Percentiles rank a stretch among this genome's conserved stretches.
These are phyloP conservation scores for Fusarium setosum DNA, from an alignment of 2,329 filamentous ascomycete genomes.

Conservation along the genomic window DNA sequence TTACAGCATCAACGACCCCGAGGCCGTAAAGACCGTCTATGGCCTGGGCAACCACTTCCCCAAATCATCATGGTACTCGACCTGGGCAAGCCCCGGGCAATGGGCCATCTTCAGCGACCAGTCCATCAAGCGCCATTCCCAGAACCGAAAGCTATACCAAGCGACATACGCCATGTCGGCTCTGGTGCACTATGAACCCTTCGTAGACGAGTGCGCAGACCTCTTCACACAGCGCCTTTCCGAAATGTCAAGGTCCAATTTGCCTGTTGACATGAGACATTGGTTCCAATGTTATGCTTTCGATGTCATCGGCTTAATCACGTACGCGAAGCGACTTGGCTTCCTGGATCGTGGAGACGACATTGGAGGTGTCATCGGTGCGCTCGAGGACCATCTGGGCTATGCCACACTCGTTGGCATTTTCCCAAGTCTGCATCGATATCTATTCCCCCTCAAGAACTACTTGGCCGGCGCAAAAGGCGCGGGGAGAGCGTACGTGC, in stretches of 20 bases:
- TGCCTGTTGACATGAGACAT: conserved; percentile 45
- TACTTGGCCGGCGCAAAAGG: conserved; percentile 34
- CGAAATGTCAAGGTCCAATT: conserved; percentile 36
- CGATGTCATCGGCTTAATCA: conserved; percentile 53
- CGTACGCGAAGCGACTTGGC: conserved; percentile 48
- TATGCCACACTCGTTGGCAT: conserved; percentile 43
- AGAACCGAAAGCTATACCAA: conserved; percentile 43
- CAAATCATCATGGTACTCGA: conserved; percentile 49
- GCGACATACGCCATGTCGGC: conserved; percentile 48
- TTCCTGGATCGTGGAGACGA: conserved; percentile 51
- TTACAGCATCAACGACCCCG: conserved; percentile 56
- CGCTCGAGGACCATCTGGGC: conserved; percentile 36
- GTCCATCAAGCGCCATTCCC: conserved; percentile 40
- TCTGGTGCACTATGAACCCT: conserved; percentile 48
- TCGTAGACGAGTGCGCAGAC: conserved; percentile 46
- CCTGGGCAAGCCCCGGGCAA: conserved; percentile 36
- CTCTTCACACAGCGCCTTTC: conserved; percentile 43
- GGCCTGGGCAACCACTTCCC: conserved; percentile 44
- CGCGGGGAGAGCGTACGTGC: conserved; percentile 22
- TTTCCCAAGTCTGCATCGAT: conserved; percentile 28
- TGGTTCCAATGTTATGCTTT: conserved; percentile 55
- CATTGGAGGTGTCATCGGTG: conserved; percentile 41
- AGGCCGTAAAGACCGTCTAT: conserved; percentile 52
- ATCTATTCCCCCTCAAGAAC: conserved; percentile 32
- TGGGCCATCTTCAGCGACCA: conserved; percentile 47